Base-by-base conservation (phyloP, 306 rosid genomes). In the Abrus precatorius region DNA sequence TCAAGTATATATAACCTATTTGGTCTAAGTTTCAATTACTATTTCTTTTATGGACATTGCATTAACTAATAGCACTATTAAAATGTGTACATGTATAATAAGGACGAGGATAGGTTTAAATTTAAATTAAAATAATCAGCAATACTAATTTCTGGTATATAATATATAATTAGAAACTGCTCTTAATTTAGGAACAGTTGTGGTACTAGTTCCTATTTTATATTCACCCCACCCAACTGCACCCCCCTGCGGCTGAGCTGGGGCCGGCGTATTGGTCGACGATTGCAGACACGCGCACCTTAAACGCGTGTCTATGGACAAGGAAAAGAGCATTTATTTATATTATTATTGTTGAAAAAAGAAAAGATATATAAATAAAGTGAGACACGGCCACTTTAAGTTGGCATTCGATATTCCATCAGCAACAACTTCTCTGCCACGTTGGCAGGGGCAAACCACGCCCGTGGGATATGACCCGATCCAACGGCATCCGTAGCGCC, bases 401-500 rank as follows among this genome's bases (percentile, higher is more conserved):
- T 79, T 81, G 76, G 78, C 72, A 73, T 78, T 76, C 61, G 66
- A 29, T 59, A 75, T 83, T 76, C 77, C 68, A 69, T 80, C 54
- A 33, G 83, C 80, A 78, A 75, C 40, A 84, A 88, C 76, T 47
- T 78, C 49, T 67, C 73, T 86, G 91, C 89, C 91, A 86, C 41
- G 88, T 75, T 78, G 88, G 89, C 91, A 74, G 29, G 7, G 41
- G 5, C 76, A 47, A 75, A 12, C 29, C 45, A 1, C 6, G 20
- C 38, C 85, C 91, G 87, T 83, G 11, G 0, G 87, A 83, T 88
- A 5, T 0, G 4, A 0, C 0, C 2, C 34, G 1, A 76, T 77
- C 78, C 40, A 38, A 85, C 84, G 84, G 83, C 7, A 3, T 5
- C 1, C 1, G 4, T 50, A 0, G 60, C 38, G 41, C 69, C 67